Evolutionary conservation across 176 grass and related monocot species (phyloP), one percentile per base, ranked within the genome.

Genomic region (Stipa capillata): DNA sequence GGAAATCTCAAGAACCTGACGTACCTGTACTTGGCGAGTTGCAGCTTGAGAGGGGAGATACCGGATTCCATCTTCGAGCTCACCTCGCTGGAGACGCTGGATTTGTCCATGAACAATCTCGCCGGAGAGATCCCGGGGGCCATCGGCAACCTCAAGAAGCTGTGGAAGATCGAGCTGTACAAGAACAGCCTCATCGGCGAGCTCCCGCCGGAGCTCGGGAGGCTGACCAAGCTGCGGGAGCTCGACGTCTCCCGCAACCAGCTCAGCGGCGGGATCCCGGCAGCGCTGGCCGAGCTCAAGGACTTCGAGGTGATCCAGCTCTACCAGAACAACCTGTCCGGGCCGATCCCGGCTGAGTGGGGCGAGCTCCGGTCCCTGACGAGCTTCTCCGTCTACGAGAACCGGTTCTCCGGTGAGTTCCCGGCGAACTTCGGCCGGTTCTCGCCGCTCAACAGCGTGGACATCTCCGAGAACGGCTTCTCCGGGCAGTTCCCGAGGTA

Each of bases 401-500:
- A 97, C 61, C 76, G 45, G 14, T 91, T 97, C 80, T 82, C 82
- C 15, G 94, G 94, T 47, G 59, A 74, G 69, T 78, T 97, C 71
- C 94, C 89, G 27, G 37, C 60, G 28, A 88, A 92, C 74, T 86
- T 97, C 20, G 94, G 94, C 40, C 89, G 77, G 60, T 94, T 85
- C 59, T 79, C 94, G 32, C 79, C 85, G 41, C 91, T 94, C 15
- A 80, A 68, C 20, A 88, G 57, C 78, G 50, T 97, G 3, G 94
- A 97, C 82, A 93, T 97, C 56, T 97, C 94, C 8, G 89, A 89
- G 83, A 97, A 97, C 73, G 59, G 21, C 24, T 90, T 97, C 79
- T 67, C 80, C 1, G 91, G 94, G 8, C 45, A 70, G 6, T 92
- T 97, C 65, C 94, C 94, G 17, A 86, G 78, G 80, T 78, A 83